Percentiles rank a stretch among this genome's conserved stretches.
Conservation (phyloP, 192 early-diverging fungal genomes). For the Coemansia sp. region DNA sequence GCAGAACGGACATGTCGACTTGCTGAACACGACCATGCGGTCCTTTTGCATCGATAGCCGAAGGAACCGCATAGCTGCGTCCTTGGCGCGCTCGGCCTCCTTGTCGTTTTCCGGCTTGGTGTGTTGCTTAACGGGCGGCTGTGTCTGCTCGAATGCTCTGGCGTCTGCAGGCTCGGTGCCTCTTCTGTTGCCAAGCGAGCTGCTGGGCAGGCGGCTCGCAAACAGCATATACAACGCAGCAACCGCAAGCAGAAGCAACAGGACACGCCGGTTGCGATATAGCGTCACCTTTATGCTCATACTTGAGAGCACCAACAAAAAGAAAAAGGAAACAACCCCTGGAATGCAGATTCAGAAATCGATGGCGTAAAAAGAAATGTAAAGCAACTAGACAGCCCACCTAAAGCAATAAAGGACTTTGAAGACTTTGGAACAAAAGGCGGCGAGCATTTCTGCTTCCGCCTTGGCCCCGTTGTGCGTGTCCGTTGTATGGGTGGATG, state of each 20-base stretch:
- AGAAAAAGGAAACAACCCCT: background rate
- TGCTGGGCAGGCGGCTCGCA: constrained; percentile 5
- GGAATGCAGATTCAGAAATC: background rate
- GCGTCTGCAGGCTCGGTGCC: background rate
- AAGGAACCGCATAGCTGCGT: constrained; percentile 22
- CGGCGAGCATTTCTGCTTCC: background rate
- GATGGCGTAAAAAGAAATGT: background rate
- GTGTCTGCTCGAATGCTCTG: background rate
- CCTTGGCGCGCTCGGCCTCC: constrained; percentile 9
- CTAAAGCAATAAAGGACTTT: background rate
- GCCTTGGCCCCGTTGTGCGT: background rate
- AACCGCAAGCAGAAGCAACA: constrained; percentile 20
- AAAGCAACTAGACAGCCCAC: background rate
- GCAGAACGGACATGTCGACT: constrained; percentile 67
- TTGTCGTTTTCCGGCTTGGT: background rate
- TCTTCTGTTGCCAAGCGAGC: background rate
- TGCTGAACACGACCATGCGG: constrained; percentile 66
- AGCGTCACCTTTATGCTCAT: constrained; percentile 36
- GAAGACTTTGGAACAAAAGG: background rate
- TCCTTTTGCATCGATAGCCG: constrained; percentile 21
- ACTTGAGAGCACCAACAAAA: background rate
- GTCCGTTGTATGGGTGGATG: background rate
- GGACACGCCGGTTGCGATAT: constrained; percentile 28
- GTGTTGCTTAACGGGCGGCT: background rate
- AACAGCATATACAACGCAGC: constrained; percentile 20